A percentile compares a stretch with the other conserved stretches of the same genome.
These are phyloP conservation scores for Eucalyptus lansdowneana DNA, from an alignment of 345 rosid genomes.

Conservation along the genomic window DNA sequence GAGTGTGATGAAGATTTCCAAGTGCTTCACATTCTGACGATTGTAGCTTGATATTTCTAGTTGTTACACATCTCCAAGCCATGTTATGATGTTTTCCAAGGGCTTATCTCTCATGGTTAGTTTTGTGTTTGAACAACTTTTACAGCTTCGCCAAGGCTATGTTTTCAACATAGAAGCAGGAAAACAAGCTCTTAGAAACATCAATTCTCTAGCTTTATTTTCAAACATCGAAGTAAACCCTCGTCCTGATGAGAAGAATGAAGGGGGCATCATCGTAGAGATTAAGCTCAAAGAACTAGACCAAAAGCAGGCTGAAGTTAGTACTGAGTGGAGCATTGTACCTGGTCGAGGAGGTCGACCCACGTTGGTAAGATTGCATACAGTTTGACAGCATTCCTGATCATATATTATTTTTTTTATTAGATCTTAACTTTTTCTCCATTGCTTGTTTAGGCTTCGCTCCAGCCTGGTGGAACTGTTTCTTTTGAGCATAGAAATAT, in stretches of 20 bases:
- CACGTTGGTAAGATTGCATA: constrained; percentile 40
- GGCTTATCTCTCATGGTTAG: background rate
- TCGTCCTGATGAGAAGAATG: constrained; percentile 91
- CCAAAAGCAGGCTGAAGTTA: constrained; percentile 97
- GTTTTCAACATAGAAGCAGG: constrained; percentile 95
- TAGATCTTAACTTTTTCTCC: background rate
- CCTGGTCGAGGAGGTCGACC: constrained; percentile 99
- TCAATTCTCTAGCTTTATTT: constrained; percentile 74
- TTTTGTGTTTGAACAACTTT: constrained; percentile 1
- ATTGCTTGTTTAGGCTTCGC: constrained; percentile 45
- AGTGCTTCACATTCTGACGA: background rate
- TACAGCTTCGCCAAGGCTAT: constrained; percentile 75
- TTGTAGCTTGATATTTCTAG: background rate
- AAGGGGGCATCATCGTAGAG: constrained; percentile 96
- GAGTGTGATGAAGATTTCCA: background rate
- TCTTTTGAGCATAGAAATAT: constrained; percentile 93
- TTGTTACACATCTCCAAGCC: background rate
- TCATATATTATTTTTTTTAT: background rate
- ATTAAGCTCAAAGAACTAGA: constrained; percentile 95
- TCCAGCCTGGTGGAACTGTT: constrained; percentile 98
- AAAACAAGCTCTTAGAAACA: constrained; percentile 81
- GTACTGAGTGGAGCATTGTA: constrained; percentile 97
- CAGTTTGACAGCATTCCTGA: background rate
- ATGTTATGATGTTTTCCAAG: background rate
- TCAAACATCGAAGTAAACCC: constrained; percentile 96